phyloP scores from a whole-genome alignment of 257 asterid genomes.

The Lycium ferocissimum region DNA sequence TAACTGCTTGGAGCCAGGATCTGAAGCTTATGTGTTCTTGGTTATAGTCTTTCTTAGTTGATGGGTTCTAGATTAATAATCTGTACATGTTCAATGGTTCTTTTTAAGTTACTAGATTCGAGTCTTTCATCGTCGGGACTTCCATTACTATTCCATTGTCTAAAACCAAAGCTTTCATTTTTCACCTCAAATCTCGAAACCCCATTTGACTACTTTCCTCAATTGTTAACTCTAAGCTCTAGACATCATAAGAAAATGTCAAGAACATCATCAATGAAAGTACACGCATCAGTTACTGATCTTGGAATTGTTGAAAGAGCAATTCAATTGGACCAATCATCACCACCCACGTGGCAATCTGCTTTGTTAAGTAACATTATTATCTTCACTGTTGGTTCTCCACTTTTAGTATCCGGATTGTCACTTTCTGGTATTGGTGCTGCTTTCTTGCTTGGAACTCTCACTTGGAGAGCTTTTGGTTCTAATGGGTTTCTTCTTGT shows the following conservation, averaged over 20 bases:
- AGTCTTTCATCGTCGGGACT: conserved; percentile 30
- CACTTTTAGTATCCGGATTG: conserved; percentile 73
- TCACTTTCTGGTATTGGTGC: conserved; percentile 80
- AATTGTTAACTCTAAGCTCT: conserved; percentile 38
- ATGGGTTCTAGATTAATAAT: no score
- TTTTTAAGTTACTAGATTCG: background rate
- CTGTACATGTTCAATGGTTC: no score
- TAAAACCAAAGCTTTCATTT: conserved; percentile 24
- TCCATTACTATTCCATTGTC: conserved; percentile 23
- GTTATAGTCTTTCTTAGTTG: no score
- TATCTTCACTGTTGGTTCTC: conserved; percentile 74
- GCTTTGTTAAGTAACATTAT: conserved; percentile 61
- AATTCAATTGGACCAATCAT: conserved; percentile 58
- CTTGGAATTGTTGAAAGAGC: conserved; percentile 62
- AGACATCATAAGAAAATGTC: conserved; percentile 34
- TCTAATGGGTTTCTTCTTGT: conserved; percentile 81
- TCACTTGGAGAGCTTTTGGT: conserved; percentile 93
- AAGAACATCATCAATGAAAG: conserved; percentile 27
- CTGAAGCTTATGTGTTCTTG: no score
- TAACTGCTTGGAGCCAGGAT: no score
- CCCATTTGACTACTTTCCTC: conserved; percentile 38
- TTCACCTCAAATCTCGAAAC: conserved; percentile 35
- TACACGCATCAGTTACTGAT: conserved; percentile 51
- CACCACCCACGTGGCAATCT: conserved; percentile 90
- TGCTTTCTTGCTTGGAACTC: conserved; percentile 92